Evolutionary conservation across 208 protist genomes (phyloP).

Genomic region (Phytomonas francai): DNA sequence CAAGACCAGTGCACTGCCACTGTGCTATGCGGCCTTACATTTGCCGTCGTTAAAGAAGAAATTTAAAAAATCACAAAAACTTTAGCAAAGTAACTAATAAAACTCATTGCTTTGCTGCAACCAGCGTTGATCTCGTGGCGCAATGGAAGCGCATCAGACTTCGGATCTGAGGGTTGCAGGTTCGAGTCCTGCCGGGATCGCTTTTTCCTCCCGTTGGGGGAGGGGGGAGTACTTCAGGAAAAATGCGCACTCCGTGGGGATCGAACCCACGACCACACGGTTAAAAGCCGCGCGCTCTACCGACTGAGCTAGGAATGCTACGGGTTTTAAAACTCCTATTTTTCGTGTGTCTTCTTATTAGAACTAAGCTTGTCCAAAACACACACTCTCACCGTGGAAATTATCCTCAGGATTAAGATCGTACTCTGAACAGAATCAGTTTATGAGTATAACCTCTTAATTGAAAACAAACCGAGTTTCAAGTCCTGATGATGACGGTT

Average conservation of each 20-base stretch:
- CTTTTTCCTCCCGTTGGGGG: slow-evolving; percentile 3
- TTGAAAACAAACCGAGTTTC: slow-evolving; percentile 65
- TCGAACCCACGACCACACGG: slow-evolving; percentile 97
- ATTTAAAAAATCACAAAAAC: too few relatives aligned
- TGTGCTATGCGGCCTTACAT: slow-evolving; percentile 36
- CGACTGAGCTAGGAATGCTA: slow-evolving; percentile 90
- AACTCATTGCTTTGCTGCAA: too few relatives aligned
- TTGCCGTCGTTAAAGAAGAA: too few relatives aligned
- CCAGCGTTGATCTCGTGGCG: slow-evolving; percentile 54
- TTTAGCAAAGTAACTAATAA: too few relatives aligned
- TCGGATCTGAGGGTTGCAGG: slow-evolving; percentile 68
- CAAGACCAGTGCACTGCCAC: slow-evolving; percentile 50
- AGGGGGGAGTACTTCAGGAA: background rate
- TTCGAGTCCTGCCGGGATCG: slow-evolving; percentile 62
- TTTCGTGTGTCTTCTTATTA: too few relatives aligned
- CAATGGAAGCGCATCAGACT: slow-evolving; percentile 68
- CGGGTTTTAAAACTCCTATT: too few relatives aligned
- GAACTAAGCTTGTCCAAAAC: too few relatives aligned
- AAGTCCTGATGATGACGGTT: slow-evolving; percentile 77
- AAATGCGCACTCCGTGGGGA: slow-evolving; percentile 73
- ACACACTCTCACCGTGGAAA: background rate
- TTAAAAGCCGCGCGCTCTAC: slow-evolving; percentile 97
- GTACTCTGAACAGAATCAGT: slow-evolving; percentile 83
- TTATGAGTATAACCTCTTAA: slow-evolving; percentile 83
- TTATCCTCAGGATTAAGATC: slow-evolving; percentile 24